Evolutionary conservation across 805 yeast species (phyloP), one percentile per base, ranked within the genome.

Genomic region (Kregervanrija pseudodelftensis): DNA sequence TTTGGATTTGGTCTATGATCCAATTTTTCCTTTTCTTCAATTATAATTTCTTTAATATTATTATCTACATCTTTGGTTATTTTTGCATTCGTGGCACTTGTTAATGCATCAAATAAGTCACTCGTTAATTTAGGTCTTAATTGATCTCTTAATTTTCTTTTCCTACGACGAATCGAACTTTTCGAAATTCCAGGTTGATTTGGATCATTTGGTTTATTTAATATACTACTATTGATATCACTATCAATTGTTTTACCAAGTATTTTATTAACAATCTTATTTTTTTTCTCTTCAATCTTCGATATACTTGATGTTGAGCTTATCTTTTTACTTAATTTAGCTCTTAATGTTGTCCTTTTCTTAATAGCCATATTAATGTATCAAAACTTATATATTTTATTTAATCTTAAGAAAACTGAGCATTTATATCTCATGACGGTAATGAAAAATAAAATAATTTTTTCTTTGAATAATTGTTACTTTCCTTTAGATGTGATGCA

Each of bases 81-180:
- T 7, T 44, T 28, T 14, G 45, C 49, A 45, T 39, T 50, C 32
- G 47, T 49, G 56, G 63, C 62, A 16, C 69, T 73, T 2, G 71
- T 71, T 42, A 85, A 66, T 13, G 76, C 77, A 30, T 67, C 67
- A 44, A 80, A 65, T 38, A 85, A 62, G 51, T 85, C 93, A 43
- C 72, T 69, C n/a, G 53, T 45, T 76, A 85, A 72, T 54, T 79
- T 74, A 4, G 90, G 87, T 53, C 76, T 76, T 48, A 85, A 65
- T 51, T 80, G 77, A 45, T 82, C 84, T 53, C 74, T 76, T 40
- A 71, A 68, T 51, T 76, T 69, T 51, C 85, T 77, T 54, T 81
- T 80, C 51, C 87, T 72, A 60, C 82, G 72, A 57, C 87, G 72
- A 3, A 73, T 49, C 0, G 88, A 68, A 5, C 87, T 79, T 58